A percentile compares a stretch with the other conserved stretches of the same genome.
phyloP scores from a whole-genome alignment of 768 basidiomycete genomes.

The Tylopilus intermedius region DNA sequence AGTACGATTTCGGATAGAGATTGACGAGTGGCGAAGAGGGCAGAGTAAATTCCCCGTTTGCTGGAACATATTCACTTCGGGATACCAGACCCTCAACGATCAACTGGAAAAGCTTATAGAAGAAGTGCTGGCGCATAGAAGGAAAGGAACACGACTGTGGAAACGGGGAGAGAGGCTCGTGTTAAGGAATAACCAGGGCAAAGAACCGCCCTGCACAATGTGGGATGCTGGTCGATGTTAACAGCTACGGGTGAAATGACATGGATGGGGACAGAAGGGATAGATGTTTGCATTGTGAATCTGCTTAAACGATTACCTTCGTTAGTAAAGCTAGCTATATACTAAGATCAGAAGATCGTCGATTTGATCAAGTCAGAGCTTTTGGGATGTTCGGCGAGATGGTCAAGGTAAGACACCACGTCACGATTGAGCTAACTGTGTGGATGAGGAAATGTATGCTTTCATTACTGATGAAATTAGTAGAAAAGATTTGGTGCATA shows the following conservation, averaged over 20 bases:
- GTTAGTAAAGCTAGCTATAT: too few species aligned
- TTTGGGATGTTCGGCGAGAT: too few species aligned
- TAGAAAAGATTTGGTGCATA: too few species aligned
- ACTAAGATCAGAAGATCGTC: too few species aligned
- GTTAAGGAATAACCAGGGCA: neutral
- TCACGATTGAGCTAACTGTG: too few species aligned
- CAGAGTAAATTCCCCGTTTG: neutral
- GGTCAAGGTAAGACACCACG: too few species aligned
- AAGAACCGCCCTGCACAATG: slow-evolving; percentile 8
- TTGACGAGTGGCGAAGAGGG: neutral
- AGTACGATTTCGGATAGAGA: slow-evolving; percentile 1
- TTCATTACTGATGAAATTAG: too few species aligned
- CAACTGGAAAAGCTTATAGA: slow-evolving; percentile 4
- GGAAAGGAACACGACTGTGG: slow-evolving; percentile 7
- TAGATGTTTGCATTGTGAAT: neutral
- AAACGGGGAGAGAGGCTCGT: slow-evolving; percentile 4
- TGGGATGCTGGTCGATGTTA: slow-evolving; percentile 14
- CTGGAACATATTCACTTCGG: slow-evolving; percentile 10
- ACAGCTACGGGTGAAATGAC: neutral
- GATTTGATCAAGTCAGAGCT: too few species aligned
- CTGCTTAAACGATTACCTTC: too few species aligned
- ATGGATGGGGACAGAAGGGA: neutral
- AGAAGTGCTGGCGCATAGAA: neutral
- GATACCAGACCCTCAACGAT: slow-evolving; percentile 6
- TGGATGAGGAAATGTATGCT: too few species aligned